Evolutionary conservation across 352 stramenopile species (phyloP), one percentile per base, ranked within the genome.

Genomic region (Pythium aquatile): DNA sequence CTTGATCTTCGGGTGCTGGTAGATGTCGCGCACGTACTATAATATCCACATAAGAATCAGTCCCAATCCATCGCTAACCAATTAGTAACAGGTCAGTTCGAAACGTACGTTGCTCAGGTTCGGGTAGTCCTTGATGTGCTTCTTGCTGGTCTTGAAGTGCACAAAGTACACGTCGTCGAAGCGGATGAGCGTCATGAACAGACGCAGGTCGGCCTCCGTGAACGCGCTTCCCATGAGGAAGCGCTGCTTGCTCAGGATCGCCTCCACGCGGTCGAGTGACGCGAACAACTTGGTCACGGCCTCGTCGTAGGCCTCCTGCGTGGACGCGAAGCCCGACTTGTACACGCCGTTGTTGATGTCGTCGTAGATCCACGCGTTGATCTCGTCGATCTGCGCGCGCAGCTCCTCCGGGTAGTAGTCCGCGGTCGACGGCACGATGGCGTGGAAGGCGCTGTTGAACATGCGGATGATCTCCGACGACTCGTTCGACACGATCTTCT

Each of bases 401-500:
- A 96, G 73, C 49, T 90, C 79, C 46, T 69, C 58, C 26, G 92
- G 89, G 73, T 94, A 97, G 54, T 97, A 73, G 49, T 95, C 79
- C 47, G 88, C 75, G 61, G 76, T 82, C 44, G 76, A 85, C 55
- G 87, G 70, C 56, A 91, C 79, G 47, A 90, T 73, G 29, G 75
- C 64, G 55, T 96, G 77, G 55, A 96, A 96, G 28, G 79, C 85
- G 51, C 63, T 81, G 73, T 92, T 92, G 29, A 98, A 83, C 73
- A 98, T 96, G 65, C 91, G 83, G 67, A 98, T 90, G 61, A 98
- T 98, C 55, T 98, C 91, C 54, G 86, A 82, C 48, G 87, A 97
- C 69, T 98, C 94, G 77, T 98, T 98, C 58, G 86, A 97, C 26
- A 98, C 90, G 70, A 98, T 98, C 28, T 78, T 90, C 59, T 93